Evolutionary conservation across 148 eudicot genomes (phyloP).

Genomic region (Rhododendron mucronatum): DNA sequence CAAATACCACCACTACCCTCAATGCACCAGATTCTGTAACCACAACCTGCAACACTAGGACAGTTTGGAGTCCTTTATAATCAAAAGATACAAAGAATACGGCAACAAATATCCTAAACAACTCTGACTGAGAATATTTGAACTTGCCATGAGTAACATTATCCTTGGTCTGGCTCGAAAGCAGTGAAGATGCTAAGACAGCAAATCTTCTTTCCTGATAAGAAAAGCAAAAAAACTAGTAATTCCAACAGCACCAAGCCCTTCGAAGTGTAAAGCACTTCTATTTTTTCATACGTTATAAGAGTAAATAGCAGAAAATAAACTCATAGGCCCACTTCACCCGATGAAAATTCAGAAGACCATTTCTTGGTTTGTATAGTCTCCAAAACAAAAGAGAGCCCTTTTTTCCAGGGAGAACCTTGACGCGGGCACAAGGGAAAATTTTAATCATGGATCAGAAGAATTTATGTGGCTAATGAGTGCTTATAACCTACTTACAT

Average conservation of each 20-base stretch:
- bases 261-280: too few species aligned
- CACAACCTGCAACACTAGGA: background rate
- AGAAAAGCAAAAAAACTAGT: conserved; percentile 4
- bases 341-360: too few species aligned
- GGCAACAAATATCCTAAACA: background rate
- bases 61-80: background rate
- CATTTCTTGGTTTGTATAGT: too few species aligned
- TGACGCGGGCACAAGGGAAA: background rate
- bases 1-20: background rate
- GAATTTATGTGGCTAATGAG: background rate
- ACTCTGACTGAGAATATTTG: conserved; percentile 2
- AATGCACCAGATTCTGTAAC: background rate
- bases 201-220: conserved; percentile 93
- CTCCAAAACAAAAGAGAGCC: background rate
- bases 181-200: conserved; percentile 63
- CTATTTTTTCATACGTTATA: too few species aligned
- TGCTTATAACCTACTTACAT: background rate
- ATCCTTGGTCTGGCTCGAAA: conserved; percentile 99
- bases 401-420: background rate
- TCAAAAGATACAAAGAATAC: background rate
- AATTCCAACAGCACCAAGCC: conserved; percentile 3
- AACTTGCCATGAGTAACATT: conserved; percentile 85
- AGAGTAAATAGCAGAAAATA: background rate
- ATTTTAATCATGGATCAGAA: background rate
- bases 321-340: background rate